Evolutionary conservation across 2,329 filamentous ascomycete species (phyloP).

Genomic region (Cercospora sp.): DNA sequence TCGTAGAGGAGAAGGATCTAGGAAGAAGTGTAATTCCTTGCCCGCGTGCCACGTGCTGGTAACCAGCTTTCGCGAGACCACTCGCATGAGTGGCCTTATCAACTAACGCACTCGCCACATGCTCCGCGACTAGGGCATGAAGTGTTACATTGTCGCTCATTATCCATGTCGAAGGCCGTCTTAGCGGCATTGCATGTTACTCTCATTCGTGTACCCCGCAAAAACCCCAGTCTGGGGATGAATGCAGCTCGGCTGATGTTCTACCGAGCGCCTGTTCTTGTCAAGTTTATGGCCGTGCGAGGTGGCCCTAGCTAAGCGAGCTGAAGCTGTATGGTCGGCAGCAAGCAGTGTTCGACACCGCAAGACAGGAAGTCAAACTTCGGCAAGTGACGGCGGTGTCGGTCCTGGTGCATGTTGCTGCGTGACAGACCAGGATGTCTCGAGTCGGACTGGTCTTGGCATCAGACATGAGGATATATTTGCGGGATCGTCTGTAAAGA

Average conservation of each 20-base stretch:
- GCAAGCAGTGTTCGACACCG: not conserved
- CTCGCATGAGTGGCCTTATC: not conserved
- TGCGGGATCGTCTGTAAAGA: not conserved
- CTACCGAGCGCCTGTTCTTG: not conserved
- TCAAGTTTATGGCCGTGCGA: not conserved
- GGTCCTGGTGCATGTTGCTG: not conserved
- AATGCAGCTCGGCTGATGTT: slow-evolving; percentile 5
- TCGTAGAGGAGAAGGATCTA: not conserved
- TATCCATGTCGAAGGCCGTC: not conserved
- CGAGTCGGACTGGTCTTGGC: not conserved
- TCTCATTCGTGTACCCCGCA: slow-evolving; percentile 7
- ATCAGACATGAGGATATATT: not conserved
- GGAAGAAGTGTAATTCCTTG: not conserved
- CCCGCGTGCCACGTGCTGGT: slow-evolving; percentile 4
- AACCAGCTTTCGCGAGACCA: not conserved
- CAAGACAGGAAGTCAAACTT: too few species aligned
- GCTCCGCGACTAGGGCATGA: not conserved
- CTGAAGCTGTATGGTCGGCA: not conserved
- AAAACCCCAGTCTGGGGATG: slow-evolving; percentile 1
- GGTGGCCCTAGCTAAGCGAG: not conserved
- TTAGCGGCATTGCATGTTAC: slow-evolving; percentile 2
- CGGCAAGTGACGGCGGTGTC: slow-evolving; percentile 2
- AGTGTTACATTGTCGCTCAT: not conserved
- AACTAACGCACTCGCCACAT: not conserved
- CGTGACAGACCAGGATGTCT: not conserved